Evolutionary conservation across 148 eudicot genomes (phyloP), one percentile per base, ranked within the genome.

Genomic region (Dysphania ambrosioides): DNA sequence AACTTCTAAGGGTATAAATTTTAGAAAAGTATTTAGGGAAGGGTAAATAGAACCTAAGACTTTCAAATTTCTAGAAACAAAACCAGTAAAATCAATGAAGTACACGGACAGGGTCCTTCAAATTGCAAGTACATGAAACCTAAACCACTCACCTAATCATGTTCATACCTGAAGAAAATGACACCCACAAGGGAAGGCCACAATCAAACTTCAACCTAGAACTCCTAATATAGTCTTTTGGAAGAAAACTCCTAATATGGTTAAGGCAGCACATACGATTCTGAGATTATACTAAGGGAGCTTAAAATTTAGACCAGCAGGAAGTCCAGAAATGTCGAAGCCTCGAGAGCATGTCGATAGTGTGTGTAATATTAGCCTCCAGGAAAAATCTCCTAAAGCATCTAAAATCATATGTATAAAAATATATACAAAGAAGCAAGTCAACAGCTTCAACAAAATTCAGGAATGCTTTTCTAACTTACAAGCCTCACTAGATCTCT

Each of bases 91-190:
- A 5, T 19, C 55, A 67, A 26, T 29, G 26, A 41, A 26, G 55
- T 13, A 66, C 18, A 66, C 10, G 13, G n/a, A 34, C 58, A 35
- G 5, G 34, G n/a, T 13, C 40, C 7, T 60, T 44, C 8, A 64
- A 15, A 10, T 26, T 41, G 67, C 19, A 41, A 56, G 26, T 27
- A 26, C 32, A 35, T 40, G 44, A 2, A 40, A 8, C n/a, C 47
- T 19, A 61, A 40, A 41, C 53, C 66, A 29, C 60, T n/a, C 74
- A 58, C 51, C 75, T 58, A 23, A 23, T 9, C 15, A n/a, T n/a
- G n/a, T n/a, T n/a, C n/a, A n/a, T n/a, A 59, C n/a, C 59, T 18
- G 19, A 56, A 35, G 2, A 26, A 56, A 26, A n/a, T n/a, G 16
- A 41, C 40, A 73, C 42, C 49, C 8, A 29, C 19, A 9, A 29